Conservation (phyloP, 805 yeast genomes). For the Wickerhamomyces queroliae region DNA sequence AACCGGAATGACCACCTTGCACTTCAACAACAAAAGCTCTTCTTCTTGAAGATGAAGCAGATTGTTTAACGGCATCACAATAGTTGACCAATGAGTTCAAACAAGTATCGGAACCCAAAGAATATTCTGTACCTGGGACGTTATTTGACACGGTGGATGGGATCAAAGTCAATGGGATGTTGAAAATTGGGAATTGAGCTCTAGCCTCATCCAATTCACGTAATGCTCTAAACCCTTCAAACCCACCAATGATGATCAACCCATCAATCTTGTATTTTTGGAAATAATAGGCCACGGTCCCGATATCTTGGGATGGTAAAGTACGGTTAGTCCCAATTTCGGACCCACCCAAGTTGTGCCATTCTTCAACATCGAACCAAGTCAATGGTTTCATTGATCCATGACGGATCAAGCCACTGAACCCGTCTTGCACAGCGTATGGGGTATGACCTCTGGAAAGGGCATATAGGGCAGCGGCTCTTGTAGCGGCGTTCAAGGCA, state of each 20-base stretch:
- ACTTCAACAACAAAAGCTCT: constrained; percentile 96
- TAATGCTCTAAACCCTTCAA: constrained; percentile 89
- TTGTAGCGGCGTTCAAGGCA: constrained; percentile 87
- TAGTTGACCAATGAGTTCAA: constrained; percentile 83
- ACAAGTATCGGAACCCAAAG: constrained; percentile 94
- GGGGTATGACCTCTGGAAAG: constrained; percentile 86
- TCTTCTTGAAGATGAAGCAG: constrained; percentile 91
- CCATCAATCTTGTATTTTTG: constrained; percentile 88
- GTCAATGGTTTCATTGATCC: constrained; percentile 69
- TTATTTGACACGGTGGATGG: constrained; percentile 97
- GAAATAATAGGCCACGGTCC: constrained; percentile 88
- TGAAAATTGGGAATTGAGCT: constrained; percentile 76
- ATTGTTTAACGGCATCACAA: constrained; percentile 92
- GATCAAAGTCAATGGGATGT: constrained; percentile 88
- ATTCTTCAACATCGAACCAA: constrained; percentile 85
- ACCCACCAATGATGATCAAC: constrained; percentile 88
- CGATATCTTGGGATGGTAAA: constrained; percentile 75
- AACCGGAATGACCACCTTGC: constrained; percentile 97
- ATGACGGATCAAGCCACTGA: constrained; percentile 85
- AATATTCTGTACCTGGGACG: constrained; percentile 98
- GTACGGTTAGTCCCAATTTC: constrained; percentile 95
- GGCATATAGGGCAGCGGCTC: constrained; percentile 88
- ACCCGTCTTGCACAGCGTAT: constrained; percentile 90
- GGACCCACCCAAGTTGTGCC: constrained; percentile 91
- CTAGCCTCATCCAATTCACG: constrained; percentile 79